Conservation (phyloP, 306 rosid species). For the Psophocarpus tetragonolobus region DNA sequence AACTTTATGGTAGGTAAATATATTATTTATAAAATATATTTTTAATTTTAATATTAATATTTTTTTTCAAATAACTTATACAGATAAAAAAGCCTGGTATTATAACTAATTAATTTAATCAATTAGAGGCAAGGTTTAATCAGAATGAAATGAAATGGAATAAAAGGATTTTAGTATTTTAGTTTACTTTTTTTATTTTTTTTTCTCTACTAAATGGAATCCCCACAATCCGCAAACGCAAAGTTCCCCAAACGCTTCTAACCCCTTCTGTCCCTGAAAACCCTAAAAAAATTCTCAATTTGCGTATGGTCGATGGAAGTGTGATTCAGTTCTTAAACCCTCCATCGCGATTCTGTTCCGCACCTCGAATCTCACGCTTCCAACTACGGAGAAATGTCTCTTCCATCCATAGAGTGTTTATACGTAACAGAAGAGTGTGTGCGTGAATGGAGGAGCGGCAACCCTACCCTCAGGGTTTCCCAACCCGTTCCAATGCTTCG, state of each 20-base stretch:
- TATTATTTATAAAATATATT: no score
- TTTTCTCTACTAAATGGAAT: neutral
- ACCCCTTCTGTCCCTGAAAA: slow-evolving; percentile 40
- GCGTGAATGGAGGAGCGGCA: slow-evolving; percentile 91
- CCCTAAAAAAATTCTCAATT: slow-evolving; percentile 37
- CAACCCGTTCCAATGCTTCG: slow-evolving; percentile 79
- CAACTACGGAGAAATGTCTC: slow-evolving; percentile 62
- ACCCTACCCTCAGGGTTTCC: slow-evolving; percentile 56
- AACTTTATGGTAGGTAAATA: no score
- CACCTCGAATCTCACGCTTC: slow-evolving; percentile 6
- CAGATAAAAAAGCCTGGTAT: no score
- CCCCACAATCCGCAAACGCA: neutral
- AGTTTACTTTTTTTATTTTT: neutral
- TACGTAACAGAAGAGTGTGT: slow-evolving; percentile 66
- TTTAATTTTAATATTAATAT: no score
- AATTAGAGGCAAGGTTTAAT: neutral
- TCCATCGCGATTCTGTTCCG: slow-evolving; percentile 16
- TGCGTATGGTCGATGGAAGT: slow-evolving; percentile 31
- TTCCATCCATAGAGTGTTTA: slow-evolving; percentile 64
- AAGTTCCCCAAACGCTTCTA: slow-evolving; percentile 34
- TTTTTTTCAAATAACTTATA: neutral
- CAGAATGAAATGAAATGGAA: neutral
- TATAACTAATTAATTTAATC: no score
- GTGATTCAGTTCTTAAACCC: slow-evolving; percentile 37
- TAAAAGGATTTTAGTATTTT: neutral